Evolutionary conservation across 345 rosid species (phyloP).

Genomic region (Eucalyptus tenuipes): DNA sequence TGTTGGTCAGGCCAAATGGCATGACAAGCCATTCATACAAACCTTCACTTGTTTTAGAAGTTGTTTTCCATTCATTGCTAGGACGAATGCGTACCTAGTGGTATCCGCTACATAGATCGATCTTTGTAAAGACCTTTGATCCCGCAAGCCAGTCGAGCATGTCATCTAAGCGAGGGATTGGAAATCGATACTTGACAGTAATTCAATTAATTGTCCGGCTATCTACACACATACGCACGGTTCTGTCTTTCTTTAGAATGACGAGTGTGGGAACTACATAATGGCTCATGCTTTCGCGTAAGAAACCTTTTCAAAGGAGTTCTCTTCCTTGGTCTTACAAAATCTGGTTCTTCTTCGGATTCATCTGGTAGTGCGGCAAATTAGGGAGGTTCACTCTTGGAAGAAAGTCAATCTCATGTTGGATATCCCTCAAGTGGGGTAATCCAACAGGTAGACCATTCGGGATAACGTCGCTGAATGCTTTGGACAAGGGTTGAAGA

Average conservation of each 20-base stretch:
- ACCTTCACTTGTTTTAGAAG: no score
- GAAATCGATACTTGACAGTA: no score
- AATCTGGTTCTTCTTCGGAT: neutral
- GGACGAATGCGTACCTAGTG: no score
- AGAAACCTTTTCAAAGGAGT: neutral
- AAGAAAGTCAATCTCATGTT: neutral
- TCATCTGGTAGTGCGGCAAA: neutral
- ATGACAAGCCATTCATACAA: no score
- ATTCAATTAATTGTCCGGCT: accelerated
- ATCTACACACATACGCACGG: neutral
- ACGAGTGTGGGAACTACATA: neutral
- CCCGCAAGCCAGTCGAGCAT: accelerated
- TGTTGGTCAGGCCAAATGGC: no score
- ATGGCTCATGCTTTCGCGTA: neutral
- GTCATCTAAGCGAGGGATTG: no score
- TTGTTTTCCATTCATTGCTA: no score
- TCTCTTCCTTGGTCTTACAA: neutral
- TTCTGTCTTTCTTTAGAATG: neutral
- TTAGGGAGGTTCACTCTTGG: neutral
- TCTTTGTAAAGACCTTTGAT: no score
- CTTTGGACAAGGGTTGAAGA: neutral
- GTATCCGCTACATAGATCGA: no score
- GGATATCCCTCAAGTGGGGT: neutral
- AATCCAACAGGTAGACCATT: neutral
- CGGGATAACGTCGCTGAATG: accelerated